Conservation (phyloP, 768 basidiomycete genomes). For the Hygrocybe punicea region DNA sequence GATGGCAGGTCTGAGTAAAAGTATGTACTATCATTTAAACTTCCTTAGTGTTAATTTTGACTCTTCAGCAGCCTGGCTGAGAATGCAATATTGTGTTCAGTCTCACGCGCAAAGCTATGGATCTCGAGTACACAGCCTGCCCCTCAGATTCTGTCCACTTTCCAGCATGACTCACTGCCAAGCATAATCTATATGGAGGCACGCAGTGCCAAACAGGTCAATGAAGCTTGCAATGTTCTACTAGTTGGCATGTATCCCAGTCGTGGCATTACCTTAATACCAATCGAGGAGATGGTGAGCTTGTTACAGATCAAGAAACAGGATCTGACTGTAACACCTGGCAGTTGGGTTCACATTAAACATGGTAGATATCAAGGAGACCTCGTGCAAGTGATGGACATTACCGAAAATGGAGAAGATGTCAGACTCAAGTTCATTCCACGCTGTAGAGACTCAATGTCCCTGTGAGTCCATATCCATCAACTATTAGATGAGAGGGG, state of each 20-base stretch:
- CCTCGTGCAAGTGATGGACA: slow-evolving; percentile 91
- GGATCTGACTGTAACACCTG: slow-evolving; percentile 78
- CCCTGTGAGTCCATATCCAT: too few relatives aligned
- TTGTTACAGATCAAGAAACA: slow-evolving; percentile 94
- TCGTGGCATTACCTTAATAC: slow-evolving; percentile 80
- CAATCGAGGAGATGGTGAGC: slow-evolving; percentile 97
- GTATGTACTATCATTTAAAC: slow-evolving; percentile 48
- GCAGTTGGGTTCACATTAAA: slow-evolving; percentile 93
- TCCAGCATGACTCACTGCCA: slow-evolving; percentile 90
- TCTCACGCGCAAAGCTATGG: slow-evolving; percentile 90
- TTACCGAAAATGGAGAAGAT: slow-evolving; percentile 90
- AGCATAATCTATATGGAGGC: slow-evolving; percentile 98
- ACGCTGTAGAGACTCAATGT: too few relatives aligned
- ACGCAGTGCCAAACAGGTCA: slow-evolving; percentile 79
- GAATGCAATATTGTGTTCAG: slow-evolving; percentile 93
- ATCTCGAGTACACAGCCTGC: slow-evolving; percentile 69
- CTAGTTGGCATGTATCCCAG: slow-evolving; percentile 89
- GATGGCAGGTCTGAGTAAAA: slow-evolving; percentile 96
- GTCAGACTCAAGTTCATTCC: slow-evolving; percentile 92
- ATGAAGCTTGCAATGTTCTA: slow-evolving; percentile 79
- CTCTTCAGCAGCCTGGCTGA: slow-evolving; percentile 63
- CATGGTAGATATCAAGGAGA: slow-evolving; percentile 94
- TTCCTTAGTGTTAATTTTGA: neutral
- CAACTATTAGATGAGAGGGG: too few relatives aligned
- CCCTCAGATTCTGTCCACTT: slow-evolving; percentile 90